phyloP scores from a whole-genome alignment of 2,329 filamentous ascomycete genomes.

The Grosmannia huntii region DNA sequence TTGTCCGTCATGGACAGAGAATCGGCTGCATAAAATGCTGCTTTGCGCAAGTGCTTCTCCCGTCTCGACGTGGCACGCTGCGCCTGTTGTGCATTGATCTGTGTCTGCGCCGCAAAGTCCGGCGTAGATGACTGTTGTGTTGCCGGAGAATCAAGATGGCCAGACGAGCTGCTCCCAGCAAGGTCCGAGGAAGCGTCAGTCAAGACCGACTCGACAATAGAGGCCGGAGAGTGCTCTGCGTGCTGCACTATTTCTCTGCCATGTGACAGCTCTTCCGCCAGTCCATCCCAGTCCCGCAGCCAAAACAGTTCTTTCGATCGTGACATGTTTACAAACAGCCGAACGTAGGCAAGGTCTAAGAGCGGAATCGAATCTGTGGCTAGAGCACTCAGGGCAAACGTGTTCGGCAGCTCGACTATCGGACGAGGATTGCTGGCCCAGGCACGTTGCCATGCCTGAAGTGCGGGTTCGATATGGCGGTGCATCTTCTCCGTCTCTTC shows the following conservation, averaged over 20 bases:
- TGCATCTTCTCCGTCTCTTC: conserved; percentile 96
- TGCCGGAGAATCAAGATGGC: conserved; percentile 38
- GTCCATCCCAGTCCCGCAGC: conserved; percentile 84
- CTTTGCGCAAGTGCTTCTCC: conserved; percentile 80
- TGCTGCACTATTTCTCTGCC: conserved; percentile 66
- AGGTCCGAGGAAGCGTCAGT: conserved; percentile 30
- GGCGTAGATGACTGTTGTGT: conserved; percentile 38
- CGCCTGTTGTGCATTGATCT: conserved; percentile 11
- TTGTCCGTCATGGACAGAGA: conserved; percentile 82
- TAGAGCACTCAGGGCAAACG: conserved; percentile 66
- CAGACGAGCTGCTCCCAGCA: conserved; percentile 23
- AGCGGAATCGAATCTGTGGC: conserved; percentile 86
- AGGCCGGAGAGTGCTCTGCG: conserved; percentile 47
- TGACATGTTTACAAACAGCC: conserved; percentile 86
- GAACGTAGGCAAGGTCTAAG: conserved; percentile 81
- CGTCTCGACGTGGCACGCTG: conserved; percentile 50
- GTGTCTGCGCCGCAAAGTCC: conserved; percentile 21
- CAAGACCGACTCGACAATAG: conserved; percentile 29
- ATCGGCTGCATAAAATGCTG: conserved; percentile 90
- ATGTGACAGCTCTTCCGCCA: conserved; percentile 74
- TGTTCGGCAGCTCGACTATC: conserved; percentile 72
- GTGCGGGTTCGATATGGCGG: conserved; percentile 80
- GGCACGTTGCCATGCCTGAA: conserved; percentile 87
- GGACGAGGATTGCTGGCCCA: conserved; percentile 83
- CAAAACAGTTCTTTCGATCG: conserved; percentile 87